Percentiles rank a stretch among this genome's conserved stretches.
phyloP scores from a whole-genome alignment of 2,329 filamentous ascomycete species.

The Aspergillus nomiae region DNA sequence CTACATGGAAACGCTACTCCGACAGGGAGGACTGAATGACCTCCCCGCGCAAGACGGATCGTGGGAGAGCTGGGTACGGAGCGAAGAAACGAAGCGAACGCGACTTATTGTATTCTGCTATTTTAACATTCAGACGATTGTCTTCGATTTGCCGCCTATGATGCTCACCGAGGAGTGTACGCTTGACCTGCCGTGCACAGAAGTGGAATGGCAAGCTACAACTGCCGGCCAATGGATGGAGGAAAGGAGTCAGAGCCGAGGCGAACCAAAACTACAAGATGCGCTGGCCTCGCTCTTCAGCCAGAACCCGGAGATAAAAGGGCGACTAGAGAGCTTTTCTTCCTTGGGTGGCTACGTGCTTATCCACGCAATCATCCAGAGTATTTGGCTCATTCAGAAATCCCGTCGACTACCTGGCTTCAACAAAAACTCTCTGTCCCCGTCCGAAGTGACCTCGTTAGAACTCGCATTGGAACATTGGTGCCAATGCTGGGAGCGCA shows the following conservation, averaged over 20 bases:
- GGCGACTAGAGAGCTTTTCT: constrained; percentile 30
- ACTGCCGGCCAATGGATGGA: constrained; percentile 26
- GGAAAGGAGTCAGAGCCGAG: constrained; percentile 23
- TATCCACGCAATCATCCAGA: constrained; percentile 36
- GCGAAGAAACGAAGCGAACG: constrained; percentile 33
- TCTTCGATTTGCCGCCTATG: constrained; percentile 35
- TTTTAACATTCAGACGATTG: constrained; percentile 39
- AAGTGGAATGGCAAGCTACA: constrained; percentile 35
- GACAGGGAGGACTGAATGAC: constrained; percentile 31
- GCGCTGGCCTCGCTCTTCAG: constrained; percentile 30
- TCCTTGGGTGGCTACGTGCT: constrained; percentile 36
- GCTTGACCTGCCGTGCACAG: constrained; percentile 34
- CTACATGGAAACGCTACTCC: constrained; percentile 31
- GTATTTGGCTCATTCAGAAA: constrained; percentile 39
- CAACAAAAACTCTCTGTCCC: constrained; percentile 23
- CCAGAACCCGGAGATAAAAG: constrained; percentile 10
- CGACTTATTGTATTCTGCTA: constrained; percentile 39
- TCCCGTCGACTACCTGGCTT: constrained; percentile 29
- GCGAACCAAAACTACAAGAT: constrained; percentile 32
- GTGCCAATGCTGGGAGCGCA: constrained; percentile 40
- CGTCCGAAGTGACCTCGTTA: constrained; percentile 27
- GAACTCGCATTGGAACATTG: constrained; percentile 38
- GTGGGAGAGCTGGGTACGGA: constrained; percentile 36
- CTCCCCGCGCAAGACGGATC: constrained; percentile 32
- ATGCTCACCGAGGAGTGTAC: constrained; percentile 34